Evolutionary conservation across 2,329 filamentous ascomycete genomes (phyloP).

Genomic region (Cadophora luteo-olivacea): DNA sequence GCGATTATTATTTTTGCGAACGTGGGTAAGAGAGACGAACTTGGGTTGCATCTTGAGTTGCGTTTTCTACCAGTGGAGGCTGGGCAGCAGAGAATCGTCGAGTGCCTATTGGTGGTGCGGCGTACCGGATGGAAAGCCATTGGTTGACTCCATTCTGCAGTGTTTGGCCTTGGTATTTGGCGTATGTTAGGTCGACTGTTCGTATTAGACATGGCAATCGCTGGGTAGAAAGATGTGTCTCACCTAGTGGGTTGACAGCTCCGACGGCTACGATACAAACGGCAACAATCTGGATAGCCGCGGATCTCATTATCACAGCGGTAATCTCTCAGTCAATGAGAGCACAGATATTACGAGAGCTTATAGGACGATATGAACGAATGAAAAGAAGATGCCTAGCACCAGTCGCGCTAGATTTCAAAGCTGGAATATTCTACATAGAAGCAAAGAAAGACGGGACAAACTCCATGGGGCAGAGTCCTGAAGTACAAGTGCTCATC

Average conservation of each 20-base stretch:
- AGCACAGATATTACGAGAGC: neutral
- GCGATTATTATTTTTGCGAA: too few relatives aligned
- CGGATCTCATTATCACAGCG: neutral
- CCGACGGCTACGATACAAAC: neutral
- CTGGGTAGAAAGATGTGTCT: neutral
- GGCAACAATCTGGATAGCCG: neutral
- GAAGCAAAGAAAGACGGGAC: neutral
- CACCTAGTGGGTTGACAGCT: neutral
- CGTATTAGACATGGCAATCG: neutral
- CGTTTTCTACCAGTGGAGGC: neutral
- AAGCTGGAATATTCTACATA: neutral
- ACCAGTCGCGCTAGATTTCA: neutral
- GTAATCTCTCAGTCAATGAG: neutral
- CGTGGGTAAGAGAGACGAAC: too few relatives aligned
- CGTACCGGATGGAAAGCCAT: constrained; percentile 16
- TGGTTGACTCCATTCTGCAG: constrained; percentile 21
- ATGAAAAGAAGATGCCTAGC: neutral
- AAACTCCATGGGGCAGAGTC: neutral
- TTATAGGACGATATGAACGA: neutral
- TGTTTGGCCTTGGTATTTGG: constrained; percentile 20
- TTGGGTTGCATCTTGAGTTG: constrained; percentile 19
- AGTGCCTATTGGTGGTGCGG: constrained; percentile 16
- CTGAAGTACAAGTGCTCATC: neutral
- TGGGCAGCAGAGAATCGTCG: constrained; percentile 17
- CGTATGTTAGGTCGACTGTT: constrained; percentile 4